A percentile compares a stretch with the other conserved stretches of the same genome.
phyloP scores from a whole-genome alignment of 768 basidiomycete genomes.

The Calocybe indica region DNA sequence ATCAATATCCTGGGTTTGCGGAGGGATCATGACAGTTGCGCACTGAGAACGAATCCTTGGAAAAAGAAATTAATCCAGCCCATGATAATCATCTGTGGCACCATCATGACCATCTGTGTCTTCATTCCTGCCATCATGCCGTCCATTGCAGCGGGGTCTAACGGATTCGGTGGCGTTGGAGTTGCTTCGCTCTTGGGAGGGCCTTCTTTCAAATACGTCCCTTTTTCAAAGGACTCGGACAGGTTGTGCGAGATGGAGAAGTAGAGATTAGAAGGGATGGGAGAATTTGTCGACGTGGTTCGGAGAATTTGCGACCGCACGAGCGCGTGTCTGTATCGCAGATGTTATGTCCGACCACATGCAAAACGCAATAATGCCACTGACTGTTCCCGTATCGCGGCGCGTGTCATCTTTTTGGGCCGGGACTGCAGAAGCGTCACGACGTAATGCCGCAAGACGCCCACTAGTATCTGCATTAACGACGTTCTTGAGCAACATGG shows the following conservation, averaged over 20 bases:
- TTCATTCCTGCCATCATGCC: constrained; percentile 99
- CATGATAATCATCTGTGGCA: constrained; percentile 98
- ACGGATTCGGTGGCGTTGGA: constrained; percentile 65
- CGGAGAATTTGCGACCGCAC: constrained; percentile 82
- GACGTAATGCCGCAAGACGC: constrained; percentile 89
- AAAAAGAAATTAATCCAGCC: constrained; percentile 99
- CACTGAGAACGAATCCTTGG: constrained; percentile 96
- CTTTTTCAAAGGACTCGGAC: constrained; percentile 62
- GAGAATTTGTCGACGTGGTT: constrained; percentile 73
- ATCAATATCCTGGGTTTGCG: background rate
- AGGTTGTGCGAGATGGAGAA: constrained; percentile 71
- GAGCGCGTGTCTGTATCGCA: constrained; percentile 56
- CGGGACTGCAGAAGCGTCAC: constrained; percentile 76
- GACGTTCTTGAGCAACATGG: constrained; percentile 2
- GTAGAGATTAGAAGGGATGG: constrained; percentile 71
- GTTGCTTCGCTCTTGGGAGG: constrained; percentile 61
- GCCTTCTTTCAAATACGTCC: constrained; percentile 84
- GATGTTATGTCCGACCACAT: constrained; percentile 4
- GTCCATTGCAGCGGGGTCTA: constrained; percentile 93
- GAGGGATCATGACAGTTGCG: constrained; percentile 27
- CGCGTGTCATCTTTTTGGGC: constrained; percentile 74
- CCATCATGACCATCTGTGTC: constrained; percentile 99
- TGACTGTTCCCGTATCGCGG: constrained; percentile 89
- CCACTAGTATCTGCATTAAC: constrained; percentile 72
- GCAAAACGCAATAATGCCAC: constrained; percentile 21